Base-by-base conservation (phyloP, 345 rosid species). In the Aquilaria malaccensis region DNA sequence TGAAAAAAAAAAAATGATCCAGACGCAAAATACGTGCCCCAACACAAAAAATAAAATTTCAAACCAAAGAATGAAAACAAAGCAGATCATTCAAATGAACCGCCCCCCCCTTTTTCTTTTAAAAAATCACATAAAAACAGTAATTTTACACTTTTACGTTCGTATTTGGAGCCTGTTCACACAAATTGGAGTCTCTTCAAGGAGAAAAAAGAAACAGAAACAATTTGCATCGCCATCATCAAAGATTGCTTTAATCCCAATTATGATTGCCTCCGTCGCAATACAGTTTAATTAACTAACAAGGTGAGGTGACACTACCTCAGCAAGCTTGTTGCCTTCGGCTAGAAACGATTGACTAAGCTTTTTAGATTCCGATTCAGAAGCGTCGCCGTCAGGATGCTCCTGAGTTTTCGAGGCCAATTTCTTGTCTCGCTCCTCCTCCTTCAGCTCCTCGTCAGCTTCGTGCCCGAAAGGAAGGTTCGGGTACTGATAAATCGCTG, bases 301-400 rank as follows among this genome's bases (percentile, higher is more conserved):
- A 3, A 37, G 7, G 31, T 10, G 11, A 52, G 9, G 12, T 53
- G 45, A 12, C 29, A 47, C 7, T 33, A n/a, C 93, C 95, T 89
- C 86, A 6, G 98, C 96, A 7, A 86, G 85, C 66, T 79, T 78
- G 72, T 83, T 80, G 41, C 98, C 98, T 53, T 81, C 87, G 14
- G 71, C 61, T 74, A 79, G 85, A 68, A 92, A 83, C 15, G 89
- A 78, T 0, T 74, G 71, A 15, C 87, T 85, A 9, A 86, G 81
- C 43, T 58, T 62, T 62, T 70, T 55, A 52, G 76, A 47, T 51
- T 77, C 76, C n/a, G 70, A 47, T 41, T 69, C 66, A 10, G 50
- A 56, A 31, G 55, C 43, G 41, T 70, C 62, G 13, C 11, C 67
- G 56, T 59, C 57, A 15, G 32, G 4, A 29, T 51, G 59, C 9